A percentile compares a stretch with the other conserved stretches of the same genome.
These are phyloP conservation scores for Pseudocercospora vitis DNA, from an alignment of 2,329 filamentous ascomycete species.

Conservation along the genomic window DNA sequence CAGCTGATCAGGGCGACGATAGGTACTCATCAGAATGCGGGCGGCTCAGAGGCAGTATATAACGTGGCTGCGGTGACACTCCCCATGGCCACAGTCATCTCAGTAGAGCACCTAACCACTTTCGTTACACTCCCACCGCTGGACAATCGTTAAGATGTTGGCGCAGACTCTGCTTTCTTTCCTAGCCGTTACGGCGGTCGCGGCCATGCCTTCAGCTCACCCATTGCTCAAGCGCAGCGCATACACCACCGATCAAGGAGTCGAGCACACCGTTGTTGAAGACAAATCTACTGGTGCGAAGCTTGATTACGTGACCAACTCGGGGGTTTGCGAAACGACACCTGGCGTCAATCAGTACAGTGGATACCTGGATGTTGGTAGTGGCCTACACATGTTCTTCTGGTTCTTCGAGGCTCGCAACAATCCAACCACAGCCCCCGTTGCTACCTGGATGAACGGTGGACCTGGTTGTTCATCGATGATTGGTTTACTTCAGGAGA, in stretches of 20 bases:
- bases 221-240: neutral
- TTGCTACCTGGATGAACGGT: slow-evolving; percentile 62
- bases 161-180: neutral
- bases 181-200: neutral
- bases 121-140: neutral
- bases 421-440: slow-evolving; percentile 53
- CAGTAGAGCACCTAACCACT: neutral
- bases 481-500: slow-evolving; percentile 57
- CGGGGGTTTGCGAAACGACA: slow-evolving; percentile 52
- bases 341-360: slow-evolving; percentile 53
- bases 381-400: slow-evolving; percentile 58
- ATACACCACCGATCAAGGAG: slow-evolving; percentile 4
- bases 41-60: neutral
- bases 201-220: neutral
- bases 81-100: neutral
- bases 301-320: slow-evolving; percentile 49
- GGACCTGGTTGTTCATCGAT: slow-evolving; percentile 59
- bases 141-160: neutral
- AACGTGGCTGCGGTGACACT: neutral
- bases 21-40: neutral
- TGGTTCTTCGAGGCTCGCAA: slow-evolving; percentile 63
- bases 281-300: slow-evolving; percentile 8
- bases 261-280: slow-evolving; percentile 8
- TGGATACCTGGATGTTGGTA: slow-evolving; percentile 38
- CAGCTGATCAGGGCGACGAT: neutral